Conservation (phyloP, 2,329 filamentous ascomycete genomes). For the Teratosphaeria pseudoeucalypti region DNA sequence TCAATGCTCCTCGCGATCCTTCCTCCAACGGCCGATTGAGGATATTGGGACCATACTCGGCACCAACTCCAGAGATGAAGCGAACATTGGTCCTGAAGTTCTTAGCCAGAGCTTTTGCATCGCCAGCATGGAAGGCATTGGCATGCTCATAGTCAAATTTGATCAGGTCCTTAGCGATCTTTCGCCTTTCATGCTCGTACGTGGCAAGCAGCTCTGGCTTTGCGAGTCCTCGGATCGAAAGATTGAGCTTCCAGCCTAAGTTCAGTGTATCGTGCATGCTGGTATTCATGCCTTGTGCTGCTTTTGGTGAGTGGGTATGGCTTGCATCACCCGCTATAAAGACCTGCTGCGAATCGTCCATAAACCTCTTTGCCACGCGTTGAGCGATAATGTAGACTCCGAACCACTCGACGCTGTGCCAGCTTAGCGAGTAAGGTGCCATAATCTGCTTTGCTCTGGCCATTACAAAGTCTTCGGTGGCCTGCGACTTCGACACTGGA, state of each 20-base stretch:
- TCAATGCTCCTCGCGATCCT: background rate
- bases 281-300: conserved; percentile 65
- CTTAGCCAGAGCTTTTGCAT: conserved; percentile 55
- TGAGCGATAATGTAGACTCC: conserved; percentile 70
- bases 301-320: conserved; percentile 50
- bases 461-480: conserved; percentile 45
- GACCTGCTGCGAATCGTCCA: conserved; percentile 50
- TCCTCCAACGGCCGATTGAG: background rate
- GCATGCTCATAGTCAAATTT: background rate
- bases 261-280: conserved; percentile 29
- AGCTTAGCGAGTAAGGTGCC: conserved; percentile 45
- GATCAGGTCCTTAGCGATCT: background rate
- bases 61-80: background rate
- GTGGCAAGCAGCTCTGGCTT: background rate
- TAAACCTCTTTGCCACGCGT: conserved; percentile 40
- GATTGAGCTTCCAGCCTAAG: background rate
- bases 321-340: conserved; percentile 69
- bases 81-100: background rate
- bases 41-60: background rate
- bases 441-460: conserved; percentile 52
- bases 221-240: background rate
- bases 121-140: conserved; percentile 51
- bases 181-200: background rate
- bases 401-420: conserved; percentile 49
- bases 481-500: background rate